Percentiles rank a stretch among this genome's conserved stretches.
These are phyloP conservation scores for Daedaleopsis nitida DNA, from an alignment of 768 basidiomycete genomes.

Conservation along the genomic window DNA sequence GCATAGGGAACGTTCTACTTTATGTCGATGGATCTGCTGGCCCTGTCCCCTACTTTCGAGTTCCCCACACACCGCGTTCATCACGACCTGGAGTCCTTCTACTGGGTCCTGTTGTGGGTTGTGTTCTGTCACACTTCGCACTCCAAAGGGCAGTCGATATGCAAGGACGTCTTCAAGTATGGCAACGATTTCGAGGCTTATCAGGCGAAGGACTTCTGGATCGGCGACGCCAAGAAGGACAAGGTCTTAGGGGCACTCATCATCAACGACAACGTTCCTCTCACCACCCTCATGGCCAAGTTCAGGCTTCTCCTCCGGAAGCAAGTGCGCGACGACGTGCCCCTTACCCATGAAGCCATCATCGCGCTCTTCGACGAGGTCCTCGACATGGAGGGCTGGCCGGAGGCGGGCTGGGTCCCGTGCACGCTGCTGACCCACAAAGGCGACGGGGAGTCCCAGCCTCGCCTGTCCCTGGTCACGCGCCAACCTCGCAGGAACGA, in stretches of 20 bases:
- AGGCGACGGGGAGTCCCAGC: no score
- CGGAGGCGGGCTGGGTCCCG: background rate
- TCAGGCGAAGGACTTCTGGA: no score
- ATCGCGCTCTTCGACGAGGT: background rate
- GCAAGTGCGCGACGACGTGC: background rate
- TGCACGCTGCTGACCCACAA: no score
- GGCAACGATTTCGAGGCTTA: background rate
- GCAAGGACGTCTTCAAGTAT: no score
- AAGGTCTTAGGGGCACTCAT: background rate
- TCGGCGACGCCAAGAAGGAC: background rate
- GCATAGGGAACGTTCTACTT: slow-evolving; percentile 10
- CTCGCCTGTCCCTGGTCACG: no score
- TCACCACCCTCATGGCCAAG: background rate
- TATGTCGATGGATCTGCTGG: background rate
- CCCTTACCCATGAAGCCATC: no score
- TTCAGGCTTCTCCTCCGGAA: background rate
- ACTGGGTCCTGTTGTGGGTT: slow-evolving; percentile 14
- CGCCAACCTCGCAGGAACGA: no score
- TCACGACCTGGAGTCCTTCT: slow-evolving; percentile 13
- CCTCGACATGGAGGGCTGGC: background rate
- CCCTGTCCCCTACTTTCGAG: no score
- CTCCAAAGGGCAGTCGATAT: no score
- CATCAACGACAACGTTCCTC: background rate
- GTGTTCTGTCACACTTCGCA: slow-evolving; percentile 8
- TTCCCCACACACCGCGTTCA: no score